Evolutionary conservation across 768 basidiomycete species (phyloP).

Genomic region (Suillus ampliporus): DNA sequence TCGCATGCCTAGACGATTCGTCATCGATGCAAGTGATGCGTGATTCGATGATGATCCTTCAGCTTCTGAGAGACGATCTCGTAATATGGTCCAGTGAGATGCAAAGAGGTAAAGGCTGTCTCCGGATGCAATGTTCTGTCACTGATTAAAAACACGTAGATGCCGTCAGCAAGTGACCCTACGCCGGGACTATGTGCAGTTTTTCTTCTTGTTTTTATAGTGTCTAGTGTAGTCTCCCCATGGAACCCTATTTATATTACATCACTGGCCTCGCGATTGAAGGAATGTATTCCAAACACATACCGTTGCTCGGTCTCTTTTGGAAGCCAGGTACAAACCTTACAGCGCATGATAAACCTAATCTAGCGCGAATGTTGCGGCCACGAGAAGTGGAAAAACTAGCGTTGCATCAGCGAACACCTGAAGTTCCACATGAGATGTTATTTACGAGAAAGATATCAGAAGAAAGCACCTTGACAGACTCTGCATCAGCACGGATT

Average conservation of each 20-base stretch:
- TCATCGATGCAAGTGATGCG: constrained; percentile 51
- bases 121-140: neutral
- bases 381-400: constrained; percentile 94
- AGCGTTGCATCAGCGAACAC: constrained; percentile 97
- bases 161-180: constrained; percentile 1
- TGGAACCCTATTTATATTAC: constrained; percentile 10
- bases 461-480: constrained; percentile 67
- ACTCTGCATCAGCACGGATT: constrained; percentile 83
- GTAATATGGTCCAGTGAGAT: constrained; percentile 87
- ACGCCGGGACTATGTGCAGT: neutral
- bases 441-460: neutral
- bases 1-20: constrained; percentile 60
- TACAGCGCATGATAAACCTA: neutral
- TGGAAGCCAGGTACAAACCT: neutral
- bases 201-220: neutral
- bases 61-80: constrained; percentile 83
- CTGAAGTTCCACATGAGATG: constrained; percentile 30
- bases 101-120: constrained; percentile 40
- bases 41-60: constrained; percentile 85
- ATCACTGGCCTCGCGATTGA: neutral
- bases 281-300: neutral
- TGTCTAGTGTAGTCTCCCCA: constrained; percentile 8
- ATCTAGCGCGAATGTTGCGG: constrained; percentile 85
- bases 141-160: constrained; percentile 2
- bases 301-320: neutral